Evolutionary conservation across 2,329 filamentous ascomycete species (phyloP), one percentile per base, ranked within the genome.

Genomic region (Epichloe bromicola): DNA sequence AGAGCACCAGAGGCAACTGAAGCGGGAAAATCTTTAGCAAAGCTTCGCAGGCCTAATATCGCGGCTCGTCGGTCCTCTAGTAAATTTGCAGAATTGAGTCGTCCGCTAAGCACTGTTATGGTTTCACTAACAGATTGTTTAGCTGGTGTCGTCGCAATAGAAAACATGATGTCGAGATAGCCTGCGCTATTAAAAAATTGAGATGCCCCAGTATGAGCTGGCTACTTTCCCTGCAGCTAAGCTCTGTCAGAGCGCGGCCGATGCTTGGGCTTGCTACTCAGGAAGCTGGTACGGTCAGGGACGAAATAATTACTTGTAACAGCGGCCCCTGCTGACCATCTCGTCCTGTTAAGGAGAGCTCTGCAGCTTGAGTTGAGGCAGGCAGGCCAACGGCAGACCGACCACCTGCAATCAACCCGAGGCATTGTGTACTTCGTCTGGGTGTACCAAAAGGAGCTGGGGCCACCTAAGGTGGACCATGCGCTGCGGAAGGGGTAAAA

Each of bases 91-190:
- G 87, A 95, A 63, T 84, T 82, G 39, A 98, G 79, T 51, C 93
- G 86, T 61, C 83, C 84, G 68, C 89, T 94, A 54, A 97, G 76
- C 41, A 90, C 86, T 55, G 84, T 86, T 66, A 98, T 98, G 41
- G 93, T 96, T 65, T 95, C 89, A 63, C 87, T 85, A 60, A 91
- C 93, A 62, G 88, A 95, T 77, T 98, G 93, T 75, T 94, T 93
- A 65, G 89, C 88, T 60, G 93, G 93, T 63, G 88, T 86, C 53
- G 76, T 71, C 53, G 80, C 71, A 62, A 83, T 80, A 42, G 79
- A 80, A 65, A 83, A 82, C 79, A 83, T 83, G 54, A 46, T 61
- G 56, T 56, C 54, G 56, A 55, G 52, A 50, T 20, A 54, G 48
- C 58, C 45, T 55, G 52, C 58, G 64, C 64, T 63, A 65, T 66